Percentiles rank a stretch among this genome's conserved stretches.
These are phyloP conservation scores for Suhomyces vadensis DNA, from an alignment of 805 yeast species.

Conservation along the genomic window DNA sequence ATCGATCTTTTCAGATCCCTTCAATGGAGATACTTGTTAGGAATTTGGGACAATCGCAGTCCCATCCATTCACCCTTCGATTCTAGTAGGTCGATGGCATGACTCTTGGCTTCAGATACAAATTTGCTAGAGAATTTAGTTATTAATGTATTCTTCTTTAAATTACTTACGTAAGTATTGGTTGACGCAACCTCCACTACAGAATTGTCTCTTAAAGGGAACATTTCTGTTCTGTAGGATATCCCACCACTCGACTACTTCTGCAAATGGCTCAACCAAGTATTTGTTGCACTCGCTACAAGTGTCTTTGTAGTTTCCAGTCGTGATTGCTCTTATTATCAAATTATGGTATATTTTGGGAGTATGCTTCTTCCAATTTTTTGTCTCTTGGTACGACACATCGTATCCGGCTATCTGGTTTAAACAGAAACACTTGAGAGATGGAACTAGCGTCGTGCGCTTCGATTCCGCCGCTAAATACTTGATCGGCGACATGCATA, in stretches of 20 bases:
- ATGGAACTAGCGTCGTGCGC: constrained; percentile 35
- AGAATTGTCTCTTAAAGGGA: constrained; percentile 57
- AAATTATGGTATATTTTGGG: constrained; percentile 47
- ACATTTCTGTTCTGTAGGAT: constrained; percentile 48
- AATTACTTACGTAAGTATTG: constrained; percentile 14
- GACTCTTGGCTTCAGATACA: neutral
- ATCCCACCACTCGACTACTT: constrained; percentile 69
- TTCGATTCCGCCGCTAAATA: constrained; percentile 19
- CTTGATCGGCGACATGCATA: constrained; percentile 28
- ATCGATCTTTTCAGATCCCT: too few species aligned
- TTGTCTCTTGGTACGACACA: constrained; percentile 55
- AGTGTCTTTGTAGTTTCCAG: constrained; percentile 50
- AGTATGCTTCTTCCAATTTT: constrained; percentile 51
- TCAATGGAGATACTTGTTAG: too few species aligned
- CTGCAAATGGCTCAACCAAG: constrained; percentile 59
- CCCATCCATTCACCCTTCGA: too few species aligned
- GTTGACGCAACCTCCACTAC: constrained; percentile 49
- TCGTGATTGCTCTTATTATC: constrained; percentile 53
- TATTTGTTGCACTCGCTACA: constrained; percentile 53
- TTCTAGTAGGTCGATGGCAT: neutral
- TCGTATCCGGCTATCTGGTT: constrained; percentile 51
- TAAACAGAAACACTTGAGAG: constrained; percentile 49
- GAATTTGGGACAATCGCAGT: too few species aligned
- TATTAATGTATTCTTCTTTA: neutral
- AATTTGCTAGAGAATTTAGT: too few species aligned